Conservation (phyloP, 176 grass and related monocot genomes). For the Cocos nucifera region DNA sequence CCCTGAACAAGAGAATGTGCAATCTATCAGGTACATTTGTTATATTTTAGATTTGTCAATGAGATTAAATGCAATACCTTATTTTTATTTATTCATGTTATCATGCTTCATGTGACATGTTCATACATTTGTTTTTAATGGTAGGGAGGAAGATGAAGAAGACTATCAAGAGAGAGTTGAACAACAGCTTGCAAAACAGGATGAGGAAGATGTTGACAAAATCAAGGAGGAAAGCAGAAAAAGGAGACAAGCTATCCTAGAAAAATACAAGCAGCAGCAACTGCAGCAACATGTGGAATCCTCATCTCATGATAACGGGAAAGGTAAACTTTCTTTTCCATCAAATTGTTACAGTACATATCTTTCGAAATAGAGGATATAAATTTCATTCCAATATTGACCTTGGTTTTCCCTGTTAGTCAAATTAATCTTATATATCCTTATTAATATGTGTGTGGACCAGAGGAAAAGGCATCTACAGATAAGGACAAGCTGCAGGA, state of each 20-base stretch:
- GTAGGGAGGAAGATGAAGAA: conserved; percentile 74
- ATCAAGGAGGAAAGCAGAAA: conserved; percentile 89
- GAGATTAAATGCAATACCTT: neutral
- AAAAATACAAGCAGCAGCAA: conserved; percentile 63
- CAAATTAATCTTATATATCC: too few relatives aligned
- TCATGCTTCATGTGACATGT: conserved; percentile 2
- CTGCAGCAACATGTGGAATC: conserved; percentile 40
- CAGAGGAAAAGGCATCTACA: conserved; percentile 18
- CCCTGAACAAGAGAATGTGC: conserved; percentile 36
- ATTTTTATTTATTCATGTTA: conserved; percentile 4
- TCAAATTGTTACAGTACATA: too few relatives aligned
- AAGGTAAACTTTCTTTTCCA: conserved; percentile 36
- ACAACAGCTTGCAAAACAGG: conserved; percentile 81
- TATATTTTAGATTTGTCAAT: too few relatives aligned
- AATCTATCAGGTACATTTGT: conserved; percentile 39
- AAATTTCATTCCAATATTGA: too few relatives aligned
- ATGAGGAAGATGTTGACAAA: conserved; percentile 90
- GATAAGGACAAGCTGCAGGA: conserved; percentile 16
- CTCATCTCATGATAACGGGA: conserved; percentile 28
- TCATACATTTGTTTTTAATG: conserved; percentile 4
- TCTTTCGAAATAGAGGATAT: too few relatives aligned
- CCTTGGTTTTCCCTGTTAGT: too few relatives aligned
- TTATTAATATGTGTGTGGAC: too few relatives aligned
- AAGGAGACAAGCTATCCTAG: conserved; percentile 89
- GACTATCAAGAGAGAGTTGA: conserved; percentile 89